Percentiles rank a stretch among this genome's conserved stretches.
phyloP scores from a whole-genome alignment of 495 filamentous ascomycete genomes.

The Penicillium salamii region DNA sequence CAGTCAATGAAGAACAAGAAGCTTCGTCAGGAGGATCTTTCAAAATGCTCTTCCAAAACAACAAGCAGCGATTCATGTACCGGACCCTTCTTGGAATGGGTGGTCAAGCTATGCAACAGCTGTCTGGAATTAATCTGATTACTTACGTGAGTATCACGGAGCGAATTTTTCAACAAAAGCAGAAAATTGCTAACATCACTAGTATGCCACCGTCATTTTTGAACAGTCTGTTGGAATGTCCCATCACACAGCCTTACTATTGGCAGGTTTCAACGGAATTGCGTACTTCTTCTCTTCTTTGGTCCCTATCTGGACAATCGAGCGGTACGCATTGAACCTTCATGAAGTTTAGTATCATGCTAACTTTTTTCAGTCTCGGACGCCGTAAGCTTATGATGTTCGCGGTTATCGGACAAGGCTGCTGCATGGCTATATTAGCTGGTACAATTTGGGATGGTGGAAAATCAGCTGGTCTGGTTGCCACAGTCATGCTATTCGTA shows the following conservation, averaged over 20 bases:
- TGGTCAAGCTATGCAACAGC: slow-evolving; percentile 45
- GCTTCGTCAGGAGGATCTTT: slow-evolving; percentile 26
- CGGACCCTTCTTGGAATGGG: slow-evolving; percentile 37
- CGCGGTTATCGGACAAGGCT: slow-evolving; percentile 49
- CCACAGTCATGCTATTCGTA: slow-evolving; percentile 34
- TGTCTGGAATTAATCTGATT: slow-evolving; percentile 45
- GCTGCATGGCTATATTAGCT: slow-evolving; percentile 42
- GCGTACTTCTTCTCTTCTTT: slow-evolving; percentile 46
- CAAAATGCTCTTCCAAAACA: slow-evolving; percentile 37
- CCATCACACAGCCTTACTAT: slow-evolving; percentile 40
- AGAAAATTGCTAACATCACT: background rate
- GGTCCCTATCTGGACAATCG: slow-evolving; percentile 51
- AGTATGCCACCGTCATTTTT: slow-evolving; percentile 39
- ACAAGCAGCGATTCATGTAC: slow-evolving; percentile 27
- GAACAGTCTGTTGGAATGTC: slow-evolving; percentile 33
- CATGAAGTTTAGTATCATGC: background rate
- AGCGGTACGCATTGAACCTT: slow-evolving; percentile 26
- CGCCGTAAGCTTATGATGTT: slow-evolving; percentile 47
- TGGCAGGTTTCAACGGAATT: slow-evolving; percentile 48
- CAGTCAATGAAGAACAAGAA: slow-evolving; percentile 29
- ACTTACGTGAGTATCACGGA: slow-evolving; percentile 31
- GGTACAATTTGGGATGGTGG: slow-evolving; percentile 30
- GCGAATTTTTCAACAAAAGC: background rate
- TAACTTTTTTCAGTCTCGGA: slow-evolving; percentile 32
- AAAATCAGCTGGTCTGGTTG: slow-evolving; percentile 28